phyloP scores from a whole-genome alignment of 1,284 basidiomycete species.

The Flammula alnicola region DNA sequence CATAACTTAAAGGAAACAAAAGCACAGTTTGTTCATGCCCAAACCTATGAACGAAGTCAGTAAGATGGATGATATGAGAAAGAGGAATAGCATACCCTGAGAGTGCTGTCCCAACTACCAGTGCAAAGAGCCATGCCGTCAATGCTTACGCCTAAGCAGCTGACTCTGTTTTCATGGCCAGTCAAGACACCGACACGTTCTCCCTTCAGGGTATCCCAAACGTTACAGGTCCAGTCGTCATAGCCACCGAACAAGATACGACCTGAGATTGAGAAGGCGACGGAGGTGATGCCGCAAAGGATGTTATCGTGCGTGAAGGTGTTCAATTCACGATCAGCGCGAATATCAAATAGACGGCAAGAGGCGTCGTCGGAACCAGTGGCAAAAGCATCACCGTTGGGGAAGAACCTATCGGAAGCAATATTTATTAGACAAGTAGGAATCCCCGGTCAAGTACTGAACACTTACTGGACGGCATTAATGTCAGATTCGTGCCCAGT shows the following conservation, averaged over 20 bases:
- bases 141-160: conserved; percentile 92
- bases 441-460: conserved; percentile 19
- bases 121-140: conserved; percentile 99
- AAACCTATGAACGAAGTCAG: conserved; percentile 46
- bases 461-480: conserved; percentile 93
- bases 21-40: conserved; percentile 49
- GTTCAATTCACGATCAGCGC: conserved; percentile 96
- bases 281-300: conserved; percentile 97
- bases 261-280: conserved; percentile 96
- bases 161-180: conserved; percentile 97
- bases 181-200: conserved; percentile 96
- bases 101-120: conserved; percentile 96
- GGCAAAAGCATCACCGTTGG: conserved; percentile 97
- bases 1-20: conserved; percentile 9
- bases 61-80: conserved; percentile 12
- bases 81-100: conserved; percentile 71
- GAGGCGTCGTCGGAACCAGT: conserved; percentile 99
- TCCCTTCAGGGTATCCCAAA: conserved; percentile 98
- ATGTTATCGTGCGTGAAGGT: conserved; percentile 98
- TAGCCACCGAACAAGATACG: conserved; percentile 98
- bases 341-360: conserved; percentile 96
- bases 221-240: conserved; percentile 99
- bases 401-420: conserved; percentile 84
- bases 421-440: conserved; percentile 16
- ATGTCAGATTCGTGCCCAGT: conserved; percentile 99